These are phyloP conservation scores for Leishmania gerbilli DNA, from an alignment of 208 protist species.

Conservation along the genomic window DNA sequence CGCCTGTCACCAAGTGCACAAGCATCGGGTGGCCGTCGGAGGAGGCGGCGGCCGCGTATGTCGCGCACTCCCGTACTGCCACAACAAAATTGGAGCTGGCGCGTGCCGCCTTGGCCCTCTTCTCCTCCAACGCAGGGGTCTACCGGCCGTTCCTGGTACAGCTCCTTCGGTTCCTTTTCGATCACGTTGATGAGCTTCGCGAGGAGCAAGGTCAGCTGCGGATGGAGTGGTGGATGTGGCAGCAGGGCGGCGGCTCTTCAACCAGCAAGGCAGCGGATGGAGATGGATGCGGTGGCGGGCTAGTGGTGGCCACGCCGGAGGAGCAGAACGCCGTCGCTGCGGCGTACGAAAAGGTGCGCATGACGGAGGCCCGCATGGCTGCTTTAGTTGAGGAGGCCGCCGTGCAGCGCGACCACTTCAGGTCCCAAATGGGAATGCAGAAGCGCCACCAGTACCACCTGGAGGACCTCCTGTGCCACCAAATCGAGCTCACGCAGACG, in stretches of 20 bases:
- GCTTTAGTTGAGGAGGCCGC: slow-evolving; percentile 72
- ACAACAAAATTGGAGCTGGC: slow-evolving; percentile 62
- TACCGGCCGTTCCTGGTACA: slow-evolving; percentile 72
- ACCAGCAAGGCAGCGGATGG: background rate
- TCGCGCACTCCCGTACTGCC: slow-evolving; percentile 18
- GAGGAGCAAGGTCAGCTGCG: slow-evolving; percentile 33
- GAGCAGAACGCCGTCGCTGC: slow-evolving; percentile 51
- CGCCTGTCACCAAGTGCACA: background rate
- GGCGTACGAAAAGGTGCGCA: slow-evolving; percentile 67
- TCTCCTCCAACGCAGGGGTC: slow-evolving; percentile 70
- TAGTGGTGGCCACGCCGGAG: slow-evolving; percentile 15
- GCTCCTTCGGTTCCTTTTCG: slow-evolving; percentile 77
- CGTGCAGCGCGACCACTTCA: slow-evolving; percentile 76
- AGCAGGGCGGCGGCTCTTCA: background rate
- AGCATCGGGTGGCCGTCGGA: background rate
- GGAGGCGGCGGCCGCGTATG: background rate
- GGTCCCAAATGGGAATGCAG: slow-evolving; percentile 56
- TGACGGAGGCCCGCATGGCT: slow-evolving; percentile 73
- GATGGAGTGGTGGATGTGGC: slow-evolving; percentile 11
- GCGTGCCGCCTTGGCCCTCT: slow-evolving; percentile 77
- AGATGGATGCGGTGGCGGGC: background rate
- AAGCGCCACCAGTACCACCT: slow-evolving; percentile 47
- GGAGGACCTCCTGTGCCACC: slow-evolving; percentile 68
- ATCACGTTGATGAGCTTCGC: slow-evolving; percentile 63
- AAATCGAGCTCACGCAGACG: slow-evolving; percentile 66